A percentile compares a stretch with the other conserved stretches of the same genome.
Conservation (phyloP, 768 basidiomycete genomes). For the Suillus ampliporus region DNA sequence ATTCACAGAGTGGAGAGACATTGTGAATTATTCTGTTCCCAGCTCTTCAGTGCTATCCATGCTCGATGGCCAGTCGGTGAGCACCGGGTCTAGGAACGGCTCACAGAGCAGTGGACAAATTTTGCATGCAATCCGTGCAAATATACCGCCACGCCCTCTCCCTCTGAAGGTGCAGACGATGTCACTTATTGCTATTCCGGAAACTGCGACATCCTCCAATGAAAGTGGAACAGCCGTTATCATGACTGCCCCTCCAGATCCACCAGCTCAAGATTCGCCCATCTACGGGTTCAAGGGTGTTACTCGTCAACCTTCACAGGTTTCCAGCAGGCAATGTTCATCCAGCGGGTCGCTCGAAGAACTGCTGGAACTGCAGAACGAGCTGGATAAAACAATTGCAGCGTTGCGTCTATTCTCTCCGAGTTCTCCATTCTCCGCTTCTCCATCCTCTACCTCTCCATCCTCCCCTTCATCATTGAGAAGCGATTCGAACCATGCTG, state of each 20-base stretch:
- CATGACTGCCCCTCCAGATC: constrained; percentile 6
- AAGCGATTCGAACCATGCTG: constrained; percentile 10
- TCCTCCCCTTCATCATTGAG: constrained; percentile 45
- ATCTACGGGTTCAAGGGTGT: constrained; percentile 52
- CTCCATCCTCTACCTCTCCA: constrained; percentile 2
- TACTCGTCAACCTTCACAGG: constrained; percentile 21
- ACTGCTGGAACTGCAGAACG: constrained; percentile 63
- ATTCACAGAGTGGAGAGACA: constrained; percentile 15
- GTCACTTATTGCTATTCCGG: not conserved
- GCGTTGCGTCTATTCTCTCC: constrained; percentile 55
- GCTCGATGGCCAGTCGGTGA: constrained; percentile 16
- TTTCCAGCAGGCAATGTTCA: constrained; percentile 12
- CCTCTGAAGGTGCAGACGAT: constrained; percentile 11
- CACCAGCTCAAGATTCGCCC: constrained; percentile 42
- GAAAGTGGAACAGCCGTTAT: not conserved
- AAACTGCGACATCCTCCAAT: constrained; percentile 2
- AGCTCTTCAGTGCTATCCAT: constrained; percentile 13
- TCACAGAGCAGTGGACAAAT: constrained; percentile 14
- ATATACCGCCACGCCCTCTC: constrained; percentile 4
- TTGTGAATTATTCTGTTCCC: constrained; percentile 13
- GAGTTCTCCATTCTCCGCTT: constrained; percentile 4
- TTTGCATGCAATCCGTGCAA: constrained; percentile 8
- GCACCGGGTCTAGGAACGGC: constrained; percentile 13
- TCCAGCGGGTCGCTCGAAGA: constrained; percentile 50
- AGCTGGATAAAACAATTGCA: constrained; percentile 69